Evolutionary conservation across 257 asterid genomes (phyloP), one percentile per base, ranked within the genome.

Genomic region (Prunella vulgaris): DNA sequence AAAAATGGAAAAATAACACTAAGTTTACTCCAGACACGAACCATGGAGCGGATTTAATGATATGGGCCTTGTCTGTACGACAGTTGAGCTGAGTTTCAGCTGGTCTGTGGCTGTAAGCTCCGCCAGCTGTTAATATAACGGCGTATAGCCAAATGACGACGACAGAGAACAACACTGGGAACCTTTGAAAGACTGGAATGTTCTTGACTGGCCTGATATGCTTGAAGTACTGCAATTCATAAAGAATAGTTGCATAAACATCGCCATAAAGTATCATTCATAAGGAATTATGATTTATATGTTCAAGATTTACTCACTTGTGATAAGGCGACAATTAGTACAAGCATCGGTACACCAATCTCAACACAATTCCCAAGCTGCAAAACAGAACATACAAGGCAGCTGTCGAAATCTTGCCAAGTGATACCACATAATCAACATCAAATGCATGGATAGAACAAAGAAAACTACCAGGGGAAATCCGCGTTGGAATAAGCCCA

Each of bases 401-500:
- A 56, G 28, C 37, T n/a, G 10, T 3, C 21, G 3, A 59, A 24
- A 25, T n/a, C 24, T 66, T 32, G 63, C 64, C 48, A 20, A 18
- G 33, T 59, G 51, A 42, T n/a, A 49, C 22, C 18, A 4, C 5
- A 33, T 25, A 3, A 17, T 10, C 10, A 42, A 56, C 24, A 18
- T 44, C 21, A 27, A 9, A 49, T 27, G 9, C 27, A 32, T 2
- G 9, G 49, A 51, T 20, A 21, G 27, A 10, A 62, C 8, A 17
- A 49, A 69, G 9, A 24, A 64, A 73, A 78, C 59, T 80, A 93
- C 99, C 56, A 77, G 76, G 20, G 96, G 96, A 81, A 93, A 90
- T 64, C 97, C 99, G 73, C 93, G 89, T 70, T 87, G 96, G 74
- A 90, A 90, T 78, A 93, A 76, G 78, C 99, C 99, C 54, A 93